Evolutionary conservation across 1,139 yeast genomes (phyloP).

Genomic region (Saccharomyces hybrid): DNA sequence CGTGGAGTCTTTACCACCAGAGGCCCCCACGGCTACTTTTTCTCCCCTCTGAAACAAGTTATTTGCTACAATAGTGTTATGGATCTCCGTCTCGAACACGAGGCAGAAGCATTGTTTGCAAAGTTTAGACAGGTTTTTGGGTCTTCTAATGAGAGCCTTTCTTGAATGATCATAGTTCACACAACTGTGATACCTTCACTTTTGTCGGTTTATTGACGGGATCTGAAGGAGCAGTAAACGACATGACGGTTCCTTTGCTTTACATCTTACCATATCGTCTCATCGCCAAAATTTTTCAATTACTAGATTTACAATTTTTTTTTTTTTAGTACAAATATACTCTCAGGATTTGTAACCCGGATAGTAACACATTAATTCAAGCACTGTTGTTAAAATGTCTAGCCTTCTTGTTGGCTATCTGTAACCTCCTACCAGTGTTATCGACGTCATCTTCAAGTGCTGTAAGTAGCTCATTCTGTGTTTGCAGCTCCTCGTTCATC

Average conservation of each 20-base stretch:
- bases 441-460: constrained; percentile 60
- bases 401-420: constrained; percentile 55
- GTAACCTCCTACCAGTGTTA: constrained; percentile 49
- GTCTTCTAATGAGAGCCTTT: constrained; percentile 83
- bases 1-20: constrained; percentile 97
- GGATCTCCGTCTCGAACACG: constrained; percentile 93
- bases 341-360: neutral
- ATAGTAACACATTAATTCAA: neutral
- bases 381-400: constrained; percentile 32
- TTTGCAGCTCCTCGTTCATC: constrained; percentile 64
- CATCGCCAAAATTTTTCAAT: neutral
- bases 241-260: constrained; percentile 9
- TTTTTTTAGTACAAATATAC: neutral
- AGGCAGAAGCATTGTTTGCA: constrained; percentile 85
- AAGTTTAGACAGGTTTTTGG: constrained; percentile 87
- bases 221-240: constrained; percentile 29
- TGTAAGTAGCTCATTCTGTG: constrained; percentile 69
- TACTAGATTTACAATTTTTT: neutral
- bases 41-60: constrained; percentile 74
- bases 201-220: constrained; percentile 25
- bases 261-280: neutral
- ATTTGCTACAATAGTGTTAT: constrained; percentile 70
- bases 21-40: constrained; percentile 90
- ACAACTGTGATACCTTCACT: constrained; percentile 43
- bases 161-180: constrained; percentile 83